phyloP scores from a whole-genome alignment of 371 early-diverging fungal species.

The Funneliformis caledonium region DNA sequence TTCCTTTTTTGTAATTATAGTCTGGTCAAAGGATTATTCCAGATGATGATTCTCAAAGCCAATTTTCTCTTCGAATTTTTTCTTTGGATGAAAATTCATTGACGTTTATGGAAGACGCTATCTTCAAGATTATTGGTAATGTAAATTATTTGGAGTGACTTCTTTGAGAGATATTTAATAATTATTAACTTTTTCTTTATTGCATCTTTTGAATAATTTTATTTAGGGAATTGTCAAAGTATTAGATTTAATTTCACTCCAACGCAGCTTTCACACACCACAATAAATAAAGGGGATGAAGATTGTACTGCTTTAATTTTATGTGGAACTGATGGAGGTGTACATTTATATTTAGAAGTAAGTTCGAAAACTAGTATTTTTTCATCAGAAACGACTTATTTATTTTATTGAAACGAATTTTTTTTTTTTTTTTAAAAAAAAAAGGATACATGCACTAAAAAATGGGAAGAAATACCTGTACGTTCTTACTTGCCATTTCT shows the following conservation, averaged over 20 bases:
- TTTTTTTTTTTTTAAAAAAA: background rate
- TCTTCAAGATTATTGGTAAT: slow-evolving; percentile 7
- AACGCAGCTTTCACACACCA: slow-evolving; percentile 54
- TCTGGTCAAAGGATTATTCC: background rate
- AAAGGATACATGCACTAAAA: slow-evolving; percentile 30
- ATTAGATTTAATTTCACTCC: slow-evolving; percentile 52
- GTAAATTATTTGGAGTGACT: background rate
- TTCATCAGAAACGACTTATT: background rate
- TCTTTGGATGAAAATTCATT: background rate
- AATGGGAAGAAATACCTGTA: slow-evolving; percentile 47
- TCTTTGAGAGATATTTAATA: background rate
- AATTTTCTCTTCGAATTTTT: slow-evolving; percentile 29
- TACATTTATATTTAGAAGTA: slow-evolving; percentile 49
- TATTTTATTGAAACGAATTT: background rate
- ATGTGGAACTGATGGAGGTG: slow-evolving; percentile 51
- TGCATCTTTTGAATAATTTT: background rate
- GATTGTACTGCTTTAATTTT: slow-evolving; percentile 49
- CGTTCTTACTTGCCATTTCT: slow-evolving; percentile 51
- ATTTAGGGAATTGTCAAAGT: slow-evolving; percentile 48
- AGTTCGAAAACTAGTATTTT: background rate
- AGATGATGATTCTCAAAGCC: background rate
- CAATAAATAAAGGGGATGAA: slow-evolving; percentile 42
- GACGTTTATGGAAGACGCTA: slow-evolving; percentile 11
- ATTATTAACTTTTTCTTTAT: background rate
- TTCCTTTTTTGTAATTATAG: background rate